Evolutionary conservation across 179 eudicot species (phyloP).

Genomic region (Beta lomatogona): DNA sequence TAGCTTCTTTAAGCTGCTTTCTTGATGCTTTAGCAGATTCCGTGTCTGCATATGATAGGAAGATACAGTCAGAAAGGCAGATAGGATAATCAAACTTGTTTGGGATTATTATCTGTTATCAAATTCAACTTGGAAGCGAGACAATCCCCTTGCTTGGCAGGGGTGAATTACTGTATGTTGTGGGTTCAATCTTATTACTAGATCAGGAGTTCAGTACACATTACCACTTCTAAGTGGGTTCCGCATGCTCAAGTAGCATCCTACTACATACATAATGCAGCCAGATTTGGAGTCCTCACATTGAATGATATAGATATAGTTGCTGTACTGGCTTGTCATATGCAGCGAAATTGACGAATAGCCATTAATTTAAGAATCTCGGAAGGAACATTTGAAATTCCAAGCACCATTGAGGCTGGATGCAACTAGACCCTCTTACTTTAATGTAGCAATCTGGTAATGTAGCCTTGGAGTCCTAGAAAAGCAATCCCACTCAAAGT

Average conservation of each 20-base stretch:
- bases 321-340: too few species aligned
- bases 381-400: neutral
- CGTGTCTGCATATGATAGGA: constrained; percentile 52
- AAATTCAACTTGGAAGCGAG: neutral
- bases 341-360: neutral
- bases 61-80: constrained; percentile 9
- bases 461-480: too few species aligned
- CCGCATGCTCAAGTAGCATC: too few species aligned
- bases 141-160: constrained; percentile 7
- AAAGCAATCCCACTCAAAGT: too few species aligned
- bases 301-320: too few species aligned
- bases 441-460: too few species aligned
- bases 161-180: neutral
- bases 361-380: neutral
- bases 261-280: too few species aligned
- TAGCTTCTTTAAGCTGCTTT: constrained; percentile 74
- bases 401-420: neutral
- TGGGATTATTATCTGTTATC: neutral
- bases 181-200: neutral
- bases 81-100: neutral
- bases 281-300: too few species aligned
- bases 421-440: neutral
- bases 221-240: too few species aligned
- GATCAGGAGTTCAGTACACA: too few species aligned
- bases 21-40: constrained; percentile 72